Evolutionary conservation across 148 eudicot genomes (phyloP).

Genomic region (Cornus kousa): DNA sequence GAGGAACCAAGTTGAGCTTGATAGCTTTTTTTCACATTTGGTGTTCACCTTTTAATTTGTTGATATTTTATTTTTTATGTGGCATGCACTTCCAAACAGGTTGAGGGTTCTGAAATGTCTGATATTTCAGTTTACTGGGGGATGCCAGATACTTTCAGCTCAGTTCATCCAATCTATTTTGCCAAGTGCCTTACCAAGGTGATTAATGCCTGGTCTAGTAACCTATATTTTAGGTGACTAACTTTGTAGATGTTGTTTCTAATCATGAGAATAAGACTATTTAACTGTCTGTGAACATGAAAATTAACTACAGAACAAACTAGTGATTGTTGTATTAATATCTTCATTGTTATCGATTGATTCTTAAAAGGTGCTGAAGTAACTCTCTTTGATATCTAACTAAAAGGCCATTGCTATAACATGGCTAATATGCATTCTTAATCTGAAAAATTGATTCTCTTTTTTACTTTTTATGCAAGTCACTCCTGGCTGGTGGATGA

Average conservation of each 20-base stretch:
- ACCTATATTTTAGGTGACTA: background rate
- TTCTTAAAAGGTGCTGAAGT: background rate
- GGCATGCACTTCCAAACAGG: slow-evolving; percentile 21
- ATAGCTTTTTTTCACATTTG: background rate
- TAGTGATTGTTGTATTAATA: background rate
- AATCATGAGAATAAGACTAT: background rate
- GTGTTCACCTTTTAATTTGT: background rate
- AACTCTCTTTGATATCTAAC: background rate
- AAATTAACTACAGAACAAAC: background rate
- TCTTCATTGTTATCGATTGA: background rate
- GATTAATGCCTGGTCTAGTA: slow-evolving; percentile 6
- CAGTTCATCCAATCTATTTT: slow-evolving; percentile 48
- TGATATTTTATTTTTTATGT: background rate
- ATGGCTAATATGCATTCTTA: too few relatives aligned
- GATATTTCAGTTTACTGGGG: slow-evolving; percentile 33
- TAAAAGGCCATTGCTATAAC: background rate
- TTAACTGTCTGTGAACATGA: background rate
- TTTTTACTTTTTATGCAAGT: background rate
- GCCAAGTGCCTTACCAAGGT: slow-evolving; percentile 57
- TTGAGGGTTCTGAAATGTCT: slow-evolving; percentile 28
- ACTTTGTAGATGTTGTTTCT: slow-evolving; percentile 3
- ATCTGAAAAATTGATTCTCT: background rate
- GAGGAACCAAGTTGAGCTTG: slow-evolving; percentile 5
- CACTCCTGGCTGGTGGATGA: background rate
- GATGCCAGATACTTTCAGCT: slow-evolving; percentile 27